A percentile compares a stretch with the other conserved stretches of the same genome.
phyloP scores from a whole-genome alignment of 1,139 yeast genomes.

The Saccharomycopsis hybrid region DNA sequence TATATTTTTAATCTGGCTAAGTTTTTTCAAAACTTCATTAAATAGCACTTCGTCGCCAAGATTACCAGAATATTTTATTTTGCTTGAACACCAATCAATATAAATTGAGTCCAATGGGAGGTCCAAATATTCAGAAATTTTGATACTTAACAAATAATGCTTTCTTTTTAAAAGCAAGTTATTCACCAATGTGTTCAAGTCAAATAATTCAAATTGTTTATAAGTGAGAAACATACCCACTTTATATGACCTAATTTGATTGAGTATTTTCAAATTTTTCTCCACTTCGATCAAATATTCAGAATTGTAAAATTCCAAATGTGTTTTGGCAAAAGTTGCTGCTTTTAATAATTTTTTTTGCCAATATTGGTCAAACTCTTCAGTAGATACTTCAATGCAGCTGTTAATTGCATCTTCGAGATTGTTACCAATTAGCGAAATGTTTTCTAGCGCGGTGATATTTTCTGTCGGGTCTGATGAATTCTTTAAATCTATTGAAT shows the following conservation, averaged over 20 bases:
- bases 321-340: constrained; percentile 81
- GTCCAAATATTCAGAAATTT: constrained; percentile 48
- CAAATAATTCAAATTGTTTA: constrained; percentile 41
- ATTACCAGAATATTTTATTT: constrained; percentile 50
- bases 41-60: constrained; percentile 55
- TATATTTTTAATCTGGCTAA: constrained; percentile 34
- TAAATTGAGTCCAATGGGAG: constrained; percentile 54
- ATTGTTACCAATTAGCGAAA: constrained; percentile 49
- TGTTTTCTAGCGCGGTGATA: constrained; percentile 68
- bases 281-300: constrained; percentile 27
- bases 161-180: constrained; percentile 51
- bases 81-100: constrained; percentile 76
- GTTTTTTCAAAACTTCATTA: constrained; percentile 40
- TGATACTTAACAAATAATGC: constrained; percentile 56
- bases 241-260: constrained; percentile 55
- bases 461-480: constrained; percentile 34
- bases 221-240: constrained; percentile 67
- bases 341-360: constrained; percentile 78
- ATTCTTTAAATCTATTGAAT: constrained; percentile 70
- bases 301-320: constrained; percentile 48
- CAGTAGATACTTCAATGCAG: constrained; percentile 70
- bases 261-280: constrained; percentile 51
- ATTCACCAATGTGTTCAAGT: constrained; percentile 41
- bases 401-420: constrained; percentile 59
- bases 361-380: constrained; percentile 70